Base-by-base conservation (phyloP, 2,329 filamentous ascomycete species). In the Hypoxylon sp. region DNA sequence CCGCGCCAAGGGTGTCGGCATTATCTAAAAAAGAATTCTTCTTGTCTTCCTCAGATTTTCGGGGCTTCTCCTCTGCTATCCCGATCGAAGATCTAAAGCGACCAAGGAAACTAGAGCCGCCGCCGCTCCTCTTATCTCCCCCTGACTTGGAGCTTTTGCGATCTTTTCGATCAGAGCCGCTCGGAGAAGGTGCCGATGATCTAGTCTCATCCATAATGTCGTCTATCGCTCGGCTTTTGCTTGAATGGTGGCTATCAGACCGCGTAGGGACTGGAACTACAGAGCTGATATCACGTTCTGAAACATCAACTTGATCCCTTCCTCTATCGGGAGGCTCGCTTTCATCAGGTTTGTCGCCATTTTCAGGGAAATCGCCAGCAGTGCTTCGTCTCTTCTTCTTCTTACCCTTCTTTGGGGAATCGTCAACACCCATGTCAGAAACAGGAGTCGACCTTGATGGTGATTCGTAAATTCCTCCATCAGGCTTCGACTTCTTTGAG, bases 1-100 rank as follows among this genome's bases (percentile, higher is more conserved):
- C 88, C 84, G 86, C 87, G 88, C 88, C 88, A 88, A 86, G 83
- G 85, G 85, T 90, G 86, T 83, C 88, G 88, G 89, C 87, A 85
- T 87, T 88, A 90, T 81, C 89, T 90, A 90, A 90, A 90, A 91
- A 90, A 90, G 88, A 88, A 81, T 85, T 80, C 79, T 85, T 80
- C 79, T 79, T 78, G 46, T 78, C 75, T 52, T 82, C 81, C 63
- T 81, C 80, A 68, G 73, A 67, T 71, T 76, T 77, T 55, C 72
- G 70, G 29, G 63, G 42, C 62, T 80, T 79, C 35, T 73, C 76
- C 35, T 78, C 79, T 59, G 70, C 56, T 56, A 74, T 77, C 64
- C 80, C 80, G 52, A 81, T 80, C 10, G 80, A 80, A 67, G 76
- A 80, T 71, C 83, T 84, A 77, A 85, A 82, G 67, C 86, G 81